phyloP scores from a whole-genome alignment of 139 green algal genomes.

The Coccomyxa sp. region DNA sequence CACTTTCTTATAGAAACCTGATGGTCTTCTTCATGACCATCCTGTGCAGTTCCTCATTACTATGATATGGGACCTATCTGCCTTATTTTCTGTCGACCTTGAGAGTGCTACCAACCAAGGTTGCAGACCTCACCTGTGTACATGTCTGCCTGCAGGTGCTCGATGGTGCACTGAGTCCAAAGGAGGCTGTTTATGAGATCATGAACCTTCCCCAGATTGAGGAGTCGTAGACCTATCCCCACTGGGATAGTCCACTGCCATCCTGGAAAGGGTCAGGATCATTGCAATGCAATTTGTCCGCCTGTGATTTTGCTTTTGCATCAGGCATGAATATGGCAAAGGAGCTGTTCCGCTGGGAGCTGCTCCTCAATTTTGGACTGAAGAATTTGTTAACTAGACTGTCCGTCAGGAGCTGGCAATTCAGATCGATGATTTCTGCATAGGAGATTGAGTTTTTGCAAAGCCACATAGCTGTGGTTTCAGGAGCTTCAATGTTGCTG shows the following conservation, averaged over 20 bases:
- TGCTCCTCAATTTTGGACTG: background rate
- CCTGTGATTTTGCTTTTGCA: background rate
- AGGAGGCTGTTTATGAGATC: constrained; percentile 83
- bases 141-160: constrained; percentile 41
- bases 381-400: background rate
- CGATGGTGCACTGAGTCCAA: constrained; percentile 71
- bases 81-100: too few relatives aligned
- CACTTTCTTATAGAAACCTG: too few relatives aligned
- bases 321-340: background rate
- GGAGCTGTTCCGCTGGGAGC: background rate
- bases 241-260: background rate
- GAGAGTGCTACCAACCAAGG: too few relatives aligned
- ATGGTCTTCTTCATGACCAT: too few relatives aligned
- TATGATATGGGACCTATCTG: too few relatives aligned
- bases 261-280: background rate
- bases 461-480: too few relatives aligned
- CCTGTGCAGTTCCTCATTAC: too few relatives aligned
- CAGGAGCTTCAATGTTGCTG: background rate
- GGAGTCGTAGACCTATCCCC: constrained; percentile 35
- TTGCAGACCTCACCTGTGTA: too few relatives aligned
- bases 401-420: too few relatives aligned
- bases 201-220: constrained; percentile 97
- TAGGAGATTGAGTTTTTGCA: too few relatives aligned
- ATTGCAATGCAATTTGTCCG: background rate
- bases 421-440: too few relatives aligned